Conservation (phyloP, 2,329 filamentous ascomycete species). For the Sporothrix pallida region DNA sequence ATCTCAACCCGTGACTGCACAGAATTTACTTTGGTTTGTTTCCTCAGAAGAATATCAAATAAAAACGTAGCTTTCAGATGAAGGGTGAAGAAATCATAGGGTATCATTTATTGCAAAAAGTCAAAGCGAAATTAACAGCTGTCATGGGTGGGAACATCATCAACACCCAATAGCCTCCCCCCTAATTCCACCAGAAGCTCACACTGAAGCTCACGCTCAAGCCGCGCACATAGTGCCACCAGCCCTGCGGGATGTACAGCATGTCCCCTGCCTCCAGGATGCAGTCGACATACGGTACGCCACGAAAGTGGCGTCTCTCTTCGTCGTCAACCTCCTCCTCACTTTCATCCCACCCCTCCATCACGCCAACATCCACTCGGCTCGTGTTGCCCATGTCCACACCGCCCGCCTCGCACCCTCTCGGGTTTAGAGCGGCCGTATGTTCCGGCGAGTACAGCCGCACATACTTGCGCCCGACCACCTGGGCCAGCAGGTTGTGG, state of each 20-base stretch:
- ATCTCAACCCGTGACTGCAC: no score
- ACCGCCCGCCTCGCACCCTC: constrained; percentile 64
- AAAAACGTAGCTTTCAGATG: no score
- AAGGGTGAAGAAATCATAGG: no score
- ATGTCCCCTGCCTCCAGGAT: constrained; percentile 82
- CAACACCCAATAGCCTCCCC: no score
- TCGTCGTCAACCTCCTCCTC: constrained; percentile 42
- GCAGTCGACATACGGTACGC: constrained; percentile 73
- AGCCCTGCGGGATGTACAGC: constrained; percentile 88
- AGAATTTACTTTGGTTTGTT: no score
- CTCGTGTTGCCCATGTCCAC: constrained; percentile 96
- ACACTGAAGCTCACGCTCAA: constrained; percentile 89
- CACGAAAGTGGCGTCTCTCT: constrained; percentile 52
- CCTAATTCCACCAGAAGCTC: constrained; percentile 88
- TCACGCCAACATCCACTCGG: constrained; percentile 72
- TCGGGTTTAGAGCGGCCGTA: constrained; percentile 62
- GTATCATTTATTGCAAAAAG: no score
- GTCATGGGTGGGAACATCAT: no score
- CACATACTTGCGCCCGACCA: constrained; percentile 91
- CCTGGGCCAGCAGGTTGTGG: constrained; percentile 88
- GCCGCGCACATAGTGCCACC: constrained; percentile 97
- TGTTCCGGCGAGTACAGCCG: constrained; percentile 77
- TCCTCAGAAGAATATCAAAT: no score
- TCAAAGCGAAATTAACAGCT: no score
- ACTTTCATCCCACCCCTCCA: constrained; percentile 64